Conservation (phyloP, 164 flowering plant genomes). For the Liquidambar formosana region DNA sequence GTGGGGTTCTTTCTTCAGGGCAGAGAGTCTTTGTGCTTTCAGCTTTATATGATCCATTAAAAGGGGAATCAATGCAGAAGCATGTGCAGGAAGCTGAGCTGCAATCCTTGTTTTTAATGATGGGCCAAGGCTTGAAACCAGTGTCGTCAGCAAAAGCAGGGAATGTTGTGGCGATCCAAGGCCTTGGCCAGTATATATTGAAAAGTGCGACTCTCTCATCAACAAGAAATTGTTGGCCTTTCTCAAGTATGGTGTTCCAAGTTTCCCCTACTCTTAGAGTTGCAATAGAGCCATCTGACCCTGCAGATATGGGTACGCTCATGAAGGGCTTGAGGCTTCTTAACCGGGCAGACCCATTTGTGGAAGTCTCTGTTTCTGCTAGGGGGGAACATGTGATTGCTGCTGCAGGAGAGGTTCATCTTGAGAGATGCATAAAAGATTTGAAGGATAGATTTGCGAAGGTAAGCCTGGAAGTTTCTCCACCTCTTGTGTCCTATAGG, state of each 20-base stretch:
- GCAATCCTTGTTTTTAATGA: constrained; percentile 83
- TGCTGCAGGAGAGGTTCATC: constrained; percentile 95
- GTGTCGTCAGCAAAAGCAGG: constrained; percentile 74
- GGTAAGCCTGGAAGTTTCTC: constrained; percentile 78
- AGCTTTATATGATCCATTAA: constrained; percentile 80
- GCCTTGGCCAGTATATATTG: constrained; percentile 80
- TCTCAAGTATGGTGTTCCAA: constrained; percentile 91
- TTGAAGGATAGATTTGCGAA: constrained; percentile 86
- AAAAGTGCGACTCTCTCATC: constrained; percentile 92
- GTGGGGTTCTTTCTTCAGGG: constrained; percentile 69
- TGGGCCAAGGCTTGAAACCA: constrained; percentile 88
- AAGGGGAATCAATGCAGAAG: constrained; percentile 59
- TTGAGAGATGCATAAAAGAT: constrained; percentile 90
- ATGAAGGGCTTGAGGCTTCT: constrained; percentile 76
- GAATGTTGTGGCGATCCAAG: constrained; percentile 82
- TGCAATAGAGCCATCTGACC: constrained; percentile 88
- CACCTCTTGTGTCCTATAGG: constrained; percentile 85
- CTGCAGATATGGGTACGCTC: constrained; percentile 78
- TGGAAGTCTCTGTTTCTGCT: constrained; percentile 83
- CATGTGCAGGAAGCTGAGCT: constrained; percentile 81
- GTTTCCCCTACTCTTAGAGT: constrained; percentile 84
- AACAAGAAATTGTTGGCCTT: constrained; percentile 84
- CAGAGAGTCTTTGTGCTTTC: constrained; percentile 83
- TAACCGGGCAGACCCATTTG: constrained; percentile 93
- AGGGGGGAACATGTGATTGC: constrained; percentile 95